These are phyloP conservation scores for Lentithecium fluviatile DNA, from an alignment of 495 filamentous ascomycete genomes.

Conservation along the genomic window DNA sequence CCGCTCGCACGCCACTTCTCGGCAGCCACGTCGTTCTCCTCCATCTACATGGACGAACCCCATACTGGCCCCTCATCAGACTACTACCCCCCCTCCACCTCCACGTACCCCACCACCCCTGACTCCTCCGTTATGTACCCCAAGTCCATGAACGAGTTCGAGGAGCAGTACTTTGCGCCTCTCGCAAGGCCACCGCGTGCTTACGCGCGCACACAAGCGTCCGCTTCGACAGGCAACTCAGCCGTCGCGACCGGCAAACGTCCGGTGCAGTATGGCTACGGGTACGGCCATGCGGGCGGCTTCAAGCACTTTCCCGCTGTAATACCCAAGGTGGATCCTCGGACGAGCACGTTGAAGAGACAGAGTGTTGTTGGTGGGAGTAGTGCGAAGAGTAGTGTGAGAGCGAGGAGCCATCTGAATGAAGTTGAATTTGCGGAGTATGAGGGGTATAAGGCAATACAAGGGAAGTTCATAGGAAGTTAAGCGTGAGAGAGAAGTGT, in stretches of 20 bases:
- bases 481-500: too few species aligned
- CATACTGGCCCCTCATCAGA: too few species aligned
- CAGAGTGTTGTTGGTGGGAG: conserved; percentile 13
- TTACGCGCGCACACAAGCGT: neutral
- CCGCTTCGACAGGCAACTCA: neutral
- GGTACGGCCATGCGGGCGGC: conserved; percentile 11
- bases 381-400: conserved; percentile 25
- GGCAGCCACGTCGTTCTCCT: conserved; percentile 29
- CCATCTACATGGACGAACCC: conserved; percentile 32
- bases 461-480: too few species aligned
- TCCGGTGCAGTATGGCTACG: conserved; percentile 23
- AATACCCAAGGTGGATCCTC: conserved; percentile 7
- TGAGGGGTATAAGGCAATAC: neutral
- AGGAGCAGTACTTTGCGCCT: conserved; percentile 9
- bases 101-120: conserved; percentile 13
- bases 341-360: conserved; percentile 20
- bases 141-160: neutral
- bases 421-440: conserved; percentile 32
- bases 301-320: conserved; percentile 4
- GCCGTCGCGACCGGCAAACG: conserved; percentile 6
- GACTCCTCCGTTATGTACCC: conserved; percentile 23
- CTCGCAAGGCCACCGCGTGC: neutral
- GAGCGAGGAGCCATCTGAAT: conserved; percentile 27
- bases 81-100: too few species aligned
- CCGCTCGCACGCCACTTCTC: conserved; percentile 17